Base-by-base conservation (phyloP, 768 basidiomycete genomes). In the Auricularia heimuer region DNA sequence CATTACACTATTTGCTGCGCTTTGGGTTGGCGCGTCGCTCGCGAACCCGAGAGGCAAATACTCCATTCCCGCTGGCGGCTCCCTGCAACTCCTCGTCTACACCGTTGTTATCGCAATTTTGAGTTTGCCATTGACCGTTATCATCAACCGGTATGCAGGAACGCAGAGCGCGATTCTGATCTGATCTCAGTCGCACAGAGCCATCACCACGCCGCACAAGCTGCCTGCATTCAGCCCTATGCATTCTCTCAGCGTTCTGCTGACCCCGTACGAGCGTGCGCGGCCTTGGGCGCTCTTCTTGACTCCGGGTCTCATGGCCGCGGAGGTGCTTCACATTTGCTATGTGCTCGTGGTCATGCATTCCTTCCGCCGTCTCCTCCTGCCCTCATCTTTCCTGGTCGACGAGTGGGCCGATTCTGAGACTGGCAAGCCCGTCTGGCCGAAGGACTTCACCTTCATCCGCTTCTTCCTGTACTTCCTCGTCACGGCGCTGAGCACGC, bases 201-300 rank as follows among this genome's bases (percentile, higher is more conserved):
- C 92, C 2, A 88, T 94, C 67, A 92, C 89, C 1, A 94, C 92
- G 1, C 92, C 92, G 0, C 84, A 89, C 74, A 85, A 81, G 71
- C 77, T 94, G 39, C 82, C 87, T 2, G 91, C 83, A 70, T 80
- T 88, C 70, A 77, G 81, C 39, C 77, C 81, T 2, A 70, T 81
- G 64, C 78, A 82, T 66, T 83, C 88, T 21, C 74, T 93, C 16
- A 87, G 88, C 24, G 74, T 86, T 65, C 78, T 94, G 39, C 79
- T 94, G 64, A 94, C 92, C 0, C 88, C 90, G 4, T 92, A 90
- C 4, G 92, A 94, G 73, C 84, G 86, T 63, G 81, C 83, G 35
- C 82, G 82, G 10, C 92, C 90, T 2, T 94, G 90, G 90, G 80
- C 87, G 45, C 73, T 94, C 54, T 94, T 91, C 72, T 69, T 90